Conservation (phyloP, 179 eudicot genomes). For the Amaranthus tricolor region DNA sequence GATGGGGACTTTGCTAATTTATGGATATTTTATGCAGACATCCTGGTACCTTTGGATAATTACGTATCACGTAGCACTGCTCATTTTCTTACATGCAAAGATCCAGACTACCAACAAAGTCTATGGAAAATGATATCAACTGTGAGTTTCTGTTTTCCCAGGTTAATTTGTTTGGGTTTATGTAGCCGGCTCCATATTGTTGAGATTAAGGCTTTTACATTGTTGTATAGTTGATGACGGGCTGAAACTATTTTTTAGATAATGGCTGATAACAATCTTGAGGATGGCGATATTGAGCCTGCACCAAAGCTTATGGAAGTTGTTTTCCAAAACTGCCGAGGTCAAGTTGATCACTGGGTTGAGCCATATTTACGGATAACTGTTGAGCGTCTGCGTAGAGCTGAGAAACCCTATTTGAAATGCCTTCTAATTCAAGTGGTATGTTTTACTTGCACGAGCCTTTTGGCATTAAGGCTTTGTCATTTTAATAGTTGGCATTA, state of each 20-base stretch:
- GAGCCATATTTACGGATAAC: conserved; percentile 83
- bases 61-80: conserved; percentile 88
- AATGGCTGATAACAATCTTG: conserved; percentile 85
- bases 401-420: conserved; percentile 75
- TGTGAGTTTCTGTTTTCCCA: conserved; percentile 44
- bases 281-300: conserved; percentile 95
- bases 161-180: neutral
- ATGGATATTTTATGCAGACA: conserved; percentile 49
- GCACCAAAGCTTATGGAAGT: conserved; percentile 99
- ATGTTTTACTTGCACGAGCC: conserved; percentile 18
- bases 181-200: neutral
- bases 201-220: neutral
- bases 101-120: conserved; percentile 96
- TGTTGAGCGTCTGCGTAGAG: conserved; percentile 71
- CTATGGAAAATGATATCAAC: conserved; percentile 89
- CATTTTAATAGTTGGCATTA: neutral
- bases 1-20: neutral
- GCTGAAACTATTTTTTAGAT: conserved; percentile 40
- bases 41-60: conserved; percentile 93
- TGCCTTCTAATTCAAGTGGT: conserved; percentile 95
- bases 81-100: conserved; percentile 86
- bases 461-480: neutral
- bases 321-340: conserved; percentile 84
- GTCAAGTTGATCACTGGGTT: conserved; percentile 98
- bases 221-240: neutral